phyloP scores from a whole-genome alignment of 495 filamentous ascomycete species.

The Extremus antarcticus region DNA sequence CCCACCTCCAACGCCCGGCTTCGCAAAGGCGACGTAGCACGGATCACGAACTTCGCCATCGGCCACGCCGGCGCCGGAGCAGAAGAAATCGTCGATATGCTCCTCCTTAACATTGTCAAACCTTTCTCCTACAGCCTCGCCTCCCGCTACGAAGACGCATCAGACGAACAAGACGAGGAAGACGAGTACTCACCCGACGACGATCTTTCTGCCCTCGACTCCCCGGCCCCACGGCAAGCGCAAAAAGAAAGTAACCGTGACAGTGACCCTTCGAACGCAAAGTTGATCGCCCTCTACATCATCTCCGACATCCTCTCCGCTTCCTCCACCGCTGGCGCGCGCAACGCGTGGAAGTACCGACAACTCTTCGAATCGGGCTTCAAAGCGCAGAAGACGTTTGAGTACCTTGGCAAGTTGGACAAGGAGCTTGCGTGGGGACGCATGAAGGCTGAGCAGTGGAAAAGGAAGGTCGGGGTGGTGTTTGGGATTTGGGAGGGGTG shows the following conservation, averaged over 20 bases:
- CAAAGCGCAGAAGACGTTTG: constrained; percentile 61
- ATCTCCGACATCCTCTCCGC: constrained; percentile 83
- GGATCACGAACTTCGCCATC: constrained; percentile 82
- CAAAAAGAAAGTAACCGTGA: constrained; percentile 33
- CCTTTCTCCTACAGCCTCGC: constrained; percentile 55
- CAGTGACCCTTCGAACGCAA: constrained; percentile 60
- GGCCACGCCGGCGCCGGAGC: constrained; percentile 68
- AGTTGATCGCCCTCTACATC: constrained; percentile 72
- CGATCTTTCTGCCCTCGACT: constrained; percentile 16
- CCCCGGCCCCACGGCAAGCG: not conserved
- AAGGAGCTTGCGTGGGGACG: constrained; percentile 72
- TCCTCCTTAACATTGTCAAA: constrained; percentile 65
- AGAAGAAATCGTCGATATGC: constrained; percentile 81
- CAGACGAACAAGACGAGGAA: constrained; percentile 34
- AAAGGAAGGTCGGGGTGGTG: constrained; percentile 61
- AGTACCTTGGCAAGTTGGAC: constrained; percentile 66
- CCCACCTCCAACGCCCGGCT: constrained; percentile 66
- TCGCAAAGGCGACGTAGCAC: constrained; percentile 74
- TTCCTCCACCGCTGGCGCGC: constrained; percentile 68
- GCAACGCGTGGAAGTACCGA: constrained; percentile 84
- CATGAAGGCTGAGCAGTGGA: constrained; percentile 81
- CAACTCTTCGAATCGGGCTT: constrained; percentile 73
- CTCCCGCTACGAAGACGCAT: constrained; percentile 28
- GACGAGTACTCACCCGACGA: constrained; percentile 27
- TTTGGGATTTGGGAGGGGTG: constrained; percentile 79